A percentile compares a stretch with the other conserved stretches of the same genome.
Evolutionary conservation across 768 basidiomycete species (phyloP).

Genomic region (Megacollybia marginata): DNA sequence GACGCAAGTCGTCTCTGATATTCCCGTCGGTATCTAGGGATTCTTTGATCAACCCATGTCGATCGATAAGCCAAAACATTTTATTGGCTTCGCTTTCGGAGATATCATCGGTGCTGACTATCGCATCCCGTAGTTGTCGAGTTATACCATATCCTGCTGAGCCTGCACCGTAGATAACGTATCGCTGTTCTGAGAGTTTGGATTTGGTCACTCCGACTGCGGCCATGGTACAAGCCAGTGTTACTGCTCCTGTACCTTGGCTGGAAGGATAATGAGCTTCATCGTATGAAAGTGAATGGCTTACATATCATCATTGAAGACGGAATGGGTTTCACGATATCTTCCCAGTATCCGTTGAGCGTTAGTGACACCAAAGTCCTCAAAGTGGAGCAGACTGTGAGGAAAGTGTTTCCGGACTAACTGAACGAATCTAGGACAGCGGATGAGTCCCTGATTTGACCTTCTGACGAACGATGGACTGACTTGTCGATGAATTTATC

Average conservation of each 20-base stretch:
- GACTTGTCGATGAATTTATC: constrained; percentile 74
- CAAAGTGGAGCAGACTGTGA: constrained; percentile 67
- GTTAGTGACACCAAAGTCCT: constrained; percentile 79
- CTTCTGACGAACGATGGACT: constrained; percentile 5
- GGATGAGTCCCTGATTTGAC: not conserved
- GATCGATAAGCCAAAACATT: constrained; percentile 70
- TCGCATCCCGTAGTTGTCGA: constrained; percentile 69
- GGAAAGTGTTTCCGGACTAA: constrained; percentile 69
- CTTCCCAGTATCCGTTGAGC: constrained; percentile 59
- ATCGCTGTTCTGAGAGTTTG: constrained; percentile 66
- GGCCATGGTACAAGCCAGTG: constrained; percentile 60
- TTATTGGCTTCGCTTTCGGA: constrained; percentile 50
- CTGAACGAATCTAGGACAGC: constrained; percentile 55
- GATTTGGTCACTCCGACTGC: constrained; percentile 60
- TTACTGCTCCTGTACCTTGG: constrained; percentile 74
- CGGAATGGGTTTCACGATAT: constrained; percentile 56
- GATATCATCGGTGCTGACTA: constrained; percentile 47
- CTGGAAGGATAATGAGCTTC: constrained; percentile 22
- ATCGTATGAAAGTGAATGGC: constrained; percentile 1
- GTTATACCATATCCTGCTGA: constrained; percentile 80
- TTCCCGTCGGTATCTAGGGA: constrained; percentile 33
- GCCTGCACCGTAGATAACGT: constrained; percentile 74
- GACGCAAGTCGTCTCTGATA: constrained; percentile 38
- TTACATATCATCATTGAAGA: constrained; percentile 85
- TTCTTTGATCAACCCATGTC: constrained; percentile 51